Conservation (phyloP, 2,329 filamentous ascomycete species). For the Leptographium procerum region DNA sequence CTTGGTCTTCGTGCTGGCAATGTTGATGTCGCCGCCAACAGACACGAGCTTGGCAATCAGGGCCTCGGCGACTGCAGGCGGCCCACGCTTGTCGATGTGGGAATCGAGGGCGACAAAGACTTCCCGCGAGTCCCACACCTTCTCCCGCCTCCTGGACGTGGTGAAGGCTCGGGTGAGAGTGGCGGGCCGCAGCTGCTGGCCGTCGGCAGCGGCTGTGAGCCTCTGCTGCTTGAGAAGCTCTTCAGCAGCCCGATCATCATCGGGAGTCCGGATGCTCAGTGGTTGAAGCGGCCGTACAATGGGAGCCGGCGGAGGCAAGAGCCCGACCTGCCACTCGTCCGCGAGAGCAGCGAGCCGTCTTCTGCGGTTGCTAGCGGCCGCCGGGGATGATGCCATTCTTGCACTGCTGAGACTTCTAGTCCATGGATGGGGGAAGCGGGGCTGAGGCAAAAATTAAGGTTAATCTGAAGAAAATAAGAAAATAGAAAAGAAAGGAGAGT, state of each 20-base stretch:
- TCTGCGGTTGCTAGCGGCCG: conserved; percentile 25
- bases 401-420: not conserved
- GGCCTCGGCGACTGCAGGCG: conserved; percentile 44
- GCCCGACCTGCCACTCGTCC: conserved; percentile 35
- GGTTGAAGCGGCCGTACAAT: conserved; percentile 24
- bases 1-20: conserved; percentile 33
- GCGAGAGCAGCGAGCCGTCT: conserved; percentile 38
- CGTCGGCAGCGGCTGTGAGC: conserved; percentile 5
- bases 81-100: conserved; percentile 36
- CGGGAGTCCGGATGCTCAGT: conserved; percentile 31
- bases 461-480: not conserved
- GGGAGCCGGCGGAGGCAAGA: conserved; percentile 27
- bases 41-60: conserved; percentile 37
- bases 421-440: not conserved
- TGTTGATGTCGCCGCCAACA: conserved; percentile 39
- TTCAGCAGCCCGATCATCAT: conserved; percentile 42
- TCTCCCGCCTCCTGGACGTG: conserved; percentile 14
- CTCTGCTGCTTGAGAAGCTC: conserved; percentile 39
- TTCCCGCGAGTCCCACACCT: conserved; percentile 40
- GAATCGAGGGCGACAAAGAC: conserved; percentile 39
- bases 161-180: conserved; percentile 29
- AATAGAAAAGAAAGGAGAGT: not conserved
- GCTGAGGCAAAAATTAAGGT: not conserved
- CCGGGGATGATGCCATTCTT: conserved; percentile 4
- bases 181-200: conserved; percentile 13